Conservation (phyloP, 1,284 basidiomycete genomes). For the Apiotrichum gamsii region DNA sequence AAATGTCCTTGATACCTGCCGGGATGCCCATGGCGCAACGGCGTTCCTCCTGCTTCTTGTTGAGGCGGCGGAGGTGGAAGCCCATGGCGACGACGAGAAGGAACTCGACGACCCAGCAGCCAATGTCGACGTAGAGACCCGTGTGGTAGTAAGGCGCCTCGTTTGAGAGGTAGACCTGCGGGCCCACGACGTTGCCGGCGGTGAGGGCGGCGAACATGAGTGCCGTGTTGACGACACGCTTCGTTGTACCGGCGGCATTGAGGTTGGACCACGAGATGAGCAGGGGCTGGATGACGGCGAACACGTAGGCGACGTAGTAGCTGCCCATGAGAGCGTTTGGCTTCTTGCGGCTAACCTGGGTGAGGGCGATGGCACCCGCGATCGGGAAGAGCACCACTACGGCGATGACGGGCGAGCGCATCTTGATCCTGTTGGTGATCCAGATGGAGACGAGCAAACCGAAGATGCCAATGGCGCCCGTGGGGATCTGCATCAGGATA, state of each 20-base stretch:
- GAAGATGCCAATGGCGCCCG: slow-evolving; percentile 51
- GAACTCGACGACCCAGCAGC: slow-evolving; percentile 30
- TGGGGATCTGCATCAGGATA: slow-evolving; percentile 49
- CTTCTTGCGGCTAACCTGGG: slow-evolving; percentile 24
- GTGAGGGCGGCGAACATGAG: slow-evolving; percentile 28
- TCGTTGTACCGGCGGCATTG: slow-evolving; percentile 42
- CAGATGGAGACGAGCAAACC: slow-evolving; percentile 48
- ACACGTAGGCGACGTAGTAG: slow-evolving; percentile 39
- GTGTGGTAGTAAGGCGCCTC: slow-evolving; percentile 36
- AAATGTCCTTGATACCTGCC: slow-evolving; percentile 38
- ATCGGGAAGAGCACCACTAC: slow-evolving; percentile 32
- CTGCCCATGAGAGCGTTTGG: slow-evolving; percentile 31
- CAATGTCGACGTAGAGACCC: slow-evolving; percentile 41
- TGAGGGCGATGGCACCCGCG: slow-evolving; percentile 36
- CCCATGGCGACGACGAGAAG: slow-evolving; percentile 37
- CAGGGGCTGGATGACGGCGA: slow-evolving; percentile 35
- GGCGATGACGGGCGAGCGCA: slow-evolving; percentile 54
- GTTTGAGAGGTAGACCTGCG: slow-evolving; percentile 36
- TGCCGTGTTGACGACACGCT: slow-evolving; percentile 38
- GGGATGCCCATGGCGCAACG: slow-evolving; percentile 38
- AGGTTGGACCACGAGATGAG: slow-evolving; percentile 39
- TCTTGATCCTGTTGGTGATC: slow-evolving; percentile 51
- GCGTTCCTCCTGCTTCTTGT: slow-evolving; percentile 32
- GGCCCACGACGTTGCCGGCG: slow-evolving; percentile 31
- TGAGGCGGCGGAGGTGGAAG: slow-evolving; percentile 36